Percentiles rank a stretch among this genome's conserved stretches.
Evolutionary conservation across 768 basidiomycete genomes (phyloP).

Genomic region (Gyrodon lividus): DNA sequence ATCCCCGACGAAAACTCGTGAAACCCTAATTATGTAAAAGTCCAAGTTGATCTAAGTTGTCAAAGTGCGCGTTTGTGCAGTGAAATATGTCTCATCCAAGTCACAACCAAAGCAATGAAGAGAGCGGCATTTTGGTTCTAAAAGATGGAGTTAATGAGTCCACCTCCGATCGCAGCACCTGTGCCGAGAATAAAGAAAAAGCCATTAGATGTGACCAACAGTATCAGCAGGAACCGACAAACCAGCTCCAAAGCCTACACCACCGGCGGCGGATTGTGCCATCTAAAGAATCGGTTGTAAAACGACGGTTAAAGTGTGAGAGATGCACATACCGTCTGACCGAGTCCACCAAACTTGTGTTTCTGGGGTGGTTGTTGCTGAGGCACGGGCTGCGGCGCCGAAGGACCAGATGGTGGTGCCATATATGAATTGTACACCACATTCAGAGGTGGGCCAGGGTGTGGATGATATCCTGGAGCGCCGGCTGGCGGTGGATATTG

Average conservation of each 20-base stretch:
- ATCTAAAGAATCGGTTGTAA: conserved; percentile 20
- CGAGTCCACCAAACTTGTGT: conserved; percentile 39
- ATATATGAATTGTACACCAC: conserved; percentile 15
- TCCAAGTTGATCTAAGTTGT: neutral
- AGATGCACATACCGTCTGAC: conserved; percentile 33
- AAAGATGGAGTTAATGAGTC: conserved; percentile 48
- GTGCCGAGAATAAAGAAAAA: neutral
- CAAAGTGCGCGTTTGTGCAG: neutral
- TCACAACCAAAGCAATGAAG: neutral
- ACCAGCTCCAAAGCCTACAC: conserved; percentile 50
- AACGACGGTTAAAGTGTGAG: neutral
- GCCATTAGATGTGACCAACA: neutral
- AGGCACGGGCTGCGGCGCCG: conserved; percentile 36
- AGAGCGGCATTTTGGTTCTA: conserved; percentile 18
- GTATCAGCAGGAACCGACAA: conserved; percentile 1
- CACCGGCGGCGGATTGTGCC: conserved; percentile 37
- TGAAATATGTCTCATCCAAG: conserved; percentile 6
- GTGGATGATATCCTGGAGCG: conserved; percentile 13
- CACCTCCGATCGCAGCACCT: conserved; percentile 47
- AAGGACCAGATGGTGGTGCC: conserved; percentile 34
- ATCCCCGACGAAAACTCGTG: neutral
- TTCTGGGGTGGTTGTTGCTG: conserved; percentile 35
- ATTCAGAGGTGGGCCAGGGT: conserved; percentile 14
- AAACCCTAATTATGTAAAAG: neutral
- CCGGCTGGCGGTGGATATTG: conserved; percentile 14